phyloP scores from a whole-genome alignment of 805 yeast genomes.

The Wickerhamia fluorescens region DNA sequence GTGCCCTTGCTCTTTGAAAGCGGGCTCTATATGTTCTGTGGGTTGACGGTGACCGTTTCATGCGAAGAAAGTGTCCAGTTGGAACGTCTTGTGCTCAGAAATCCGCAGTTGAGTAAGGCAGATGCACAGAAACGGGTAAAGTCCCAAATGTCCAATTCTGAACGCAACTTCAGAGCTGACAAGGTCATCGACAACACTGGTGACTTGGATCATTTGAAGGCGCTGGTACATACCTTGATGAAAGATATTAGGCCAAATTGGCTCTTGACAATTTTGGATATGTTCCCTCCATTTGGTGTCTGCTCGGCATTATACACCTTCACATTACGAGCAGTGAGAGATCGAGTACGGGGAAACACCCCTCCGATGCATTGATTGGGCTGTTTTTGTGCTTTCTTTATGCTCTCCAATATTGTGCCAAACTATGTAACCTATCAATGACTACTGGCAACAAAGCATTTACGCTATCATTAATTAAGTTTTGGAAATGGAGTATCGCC shows the following conservation, averaged over 20 bases:
- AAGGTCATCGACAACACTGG: slow-evolving; percentile 57
- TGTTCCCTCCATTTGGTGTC: slow-evolving; percentile 10
- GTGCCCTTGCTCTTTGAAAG: slow-evolving; percentile 88
- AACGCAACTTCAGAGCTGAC: slow-evolving; percentile 56
- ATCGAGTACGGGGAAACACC: slow-evolving; percentile 4
- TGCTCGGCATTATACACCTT: slow-evolving; percentile 7
- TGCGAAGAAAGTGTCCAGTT: slow-evolving; percentile 55
- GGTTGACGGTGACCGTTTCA: slow-evolving; percentile 58
- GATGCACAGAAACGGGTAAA: slow-evolving; percentile 70
- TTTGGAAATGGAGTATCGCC: slow-evolving; percentile 91
- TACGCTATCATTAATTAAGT: slow-evolving; percentile 87
- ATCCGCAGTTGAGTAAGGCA: slow-evolving; percentile 53
- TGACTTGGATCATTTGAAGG: slow-evolving; percentile 16
- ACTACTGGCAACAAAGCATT: slow-evolving; percentile 91
- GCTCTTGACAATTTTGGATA: slow-evolving; percentile 11
- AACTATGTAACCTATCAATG: slow-evolving; percentile 87
- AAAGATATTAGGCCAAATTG: slow-evolving; percentile 23
- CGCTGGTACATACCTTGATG: slow-evolving; percentile 15
- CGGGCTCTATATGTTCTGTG: slow-evolving; percentile 64
- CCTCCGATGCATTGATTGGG: slow-evolving; percentile 1
- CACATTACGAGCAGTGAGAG: slow-evolving; percentile 3
- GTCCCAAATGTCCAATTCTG: slow-evolving; percentile 66
- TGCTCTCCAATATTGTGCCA: slow-evolving; percentile 98
- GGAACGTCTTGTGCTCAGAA: slow-evolving; percentile 56
- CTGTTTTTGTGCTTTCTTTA: slow-evolving; percentile 27